Base-by-base conservation (phyloP, 1,139 yeast genomes). In the Eremothecium cymbalariae region DNA sequence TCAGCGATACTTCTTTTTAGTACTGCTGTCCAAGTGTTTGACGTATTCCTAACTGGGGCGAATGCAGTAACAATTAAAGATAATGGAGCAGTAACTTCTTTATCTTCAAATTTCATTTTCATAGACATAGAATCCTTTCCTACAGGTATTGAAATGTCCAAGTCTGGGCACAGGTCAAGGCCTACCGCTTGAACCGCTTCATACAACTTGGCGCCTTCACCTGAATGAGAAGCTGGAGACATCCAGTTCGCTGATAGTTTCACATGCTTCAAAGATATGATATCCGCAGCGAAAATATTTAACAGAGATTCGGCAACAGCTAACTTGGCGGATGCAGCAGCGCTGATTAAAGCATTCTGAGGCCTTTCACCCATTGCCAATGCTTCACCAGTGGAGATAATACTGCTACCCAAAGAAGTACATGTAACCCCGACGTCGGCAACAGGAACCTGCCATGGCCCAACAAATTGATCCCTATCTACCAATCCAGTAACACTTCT, bases 391-490 rank as follows among this genome's bases (percentile, higher is more conserved):
- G 94, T 80, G 8, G 64, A 50, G 42, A 79, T 62, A 34, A 82
- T 63, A 6, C 70, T 67, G 36, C 77, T 81, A 29, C 59, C 96
- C 36, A 85, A 70, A 2, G 96, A 83, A 0, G 97, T 80, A 41
- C 84, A 80, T 13, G 98, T 88, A 37, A 90, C 96, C 61, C 95
- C 98, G 39, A 86, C 96, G 59, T 93, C 97, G n/a, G 98, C 93
- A 16, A 93, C 98, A 28, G 99, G 98, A 4, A 82, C 88, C 68
- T 93, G 99, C 97, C 98, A 93, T 54, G 98, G 98, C 29, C 99
- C 99, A 42, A 93, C 97, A 81, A 88, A 81, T 66, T 93, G 99
- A 59, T 93, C 99, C 58, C 98, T 79, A 53, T 94, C 97, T 43
- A 90, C 83, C 49, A 93, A 72, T 32, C 99, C 99, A 26, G 97